These are phyloP conservation scores for Fusarium ambrosium DNA, from an alignment of 2,329 filamentous ascomycete species.

Conservation along the genomic window DNA sequence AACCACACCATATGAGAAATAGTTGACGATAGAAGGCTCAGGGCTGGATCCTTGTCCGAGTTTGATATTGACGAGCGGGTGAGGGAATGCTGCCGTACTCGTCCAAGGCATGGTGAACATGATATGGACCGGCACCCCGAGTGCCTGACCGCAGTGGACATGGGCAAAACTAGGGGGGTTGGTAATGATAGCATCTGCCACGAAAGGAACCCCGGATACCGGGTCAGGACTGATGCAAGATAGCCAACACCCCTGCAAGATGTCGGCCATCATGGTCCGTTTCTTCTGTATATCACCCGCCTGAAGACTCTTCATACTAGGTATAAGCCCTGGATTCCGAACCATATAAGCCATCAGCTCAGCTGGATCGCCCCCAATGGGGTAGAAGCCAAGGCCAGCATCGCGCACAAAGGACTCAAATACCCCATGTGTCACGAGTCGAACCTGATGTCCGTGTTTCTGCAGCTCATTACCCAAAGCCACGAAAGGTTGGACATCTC, in stretches of 20 bases:
- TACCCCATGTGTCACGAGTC: conserved; percentile 75
- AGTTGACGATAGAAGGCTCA: conserved; percentile 73
- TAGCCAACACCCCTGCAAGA: conserved; percentile 49
- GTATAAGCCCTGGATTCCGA: conserved; percentile 49
- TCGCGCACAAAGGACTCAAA: conserved; percentile 64
- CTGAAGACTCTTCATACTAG: conserved; percentile 43
- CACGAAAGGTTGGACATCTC: conserved; percentile 68
- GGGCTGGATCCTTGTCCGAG: conserved; percentile 52
- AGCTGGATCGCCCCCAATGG: conserved; percentile 65
- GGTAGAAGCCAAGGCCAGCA: conserved; percentile 65
- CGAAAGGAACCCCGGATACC: conserved; percentile 52
- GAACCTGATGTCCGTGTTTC: conserved; percentile 75
- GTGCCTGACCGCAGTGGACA: conserved; percentile 20
- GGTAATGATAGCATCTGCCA: conserved; percentile 62
- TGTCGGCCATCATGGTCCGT: conserved; percentile 45
- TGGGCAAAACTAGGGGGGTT: conserved; percentile 31
- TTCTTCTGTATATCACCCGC: conserved; percentile 46
- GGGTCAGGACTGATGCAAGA: conserved; percentile 40
- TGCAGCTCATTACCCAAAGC: conserved; percentile 77
- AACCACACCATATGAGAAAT: conserved; percentile 77
- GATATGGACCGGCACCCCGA: conserved; percentile 23
- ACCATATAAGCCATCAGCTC: conserved; percentile 46
- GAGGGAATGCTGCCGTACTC: conserved; percentile 78
- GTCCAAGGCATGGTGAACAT: conserved; percentile 73
- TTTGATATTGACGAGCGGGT: conserved; percentile 79